phyloP scores from a whole-genome alignment of 495 filamentous ascomycete species.

The Penicillium longicatenatum region DNA sequence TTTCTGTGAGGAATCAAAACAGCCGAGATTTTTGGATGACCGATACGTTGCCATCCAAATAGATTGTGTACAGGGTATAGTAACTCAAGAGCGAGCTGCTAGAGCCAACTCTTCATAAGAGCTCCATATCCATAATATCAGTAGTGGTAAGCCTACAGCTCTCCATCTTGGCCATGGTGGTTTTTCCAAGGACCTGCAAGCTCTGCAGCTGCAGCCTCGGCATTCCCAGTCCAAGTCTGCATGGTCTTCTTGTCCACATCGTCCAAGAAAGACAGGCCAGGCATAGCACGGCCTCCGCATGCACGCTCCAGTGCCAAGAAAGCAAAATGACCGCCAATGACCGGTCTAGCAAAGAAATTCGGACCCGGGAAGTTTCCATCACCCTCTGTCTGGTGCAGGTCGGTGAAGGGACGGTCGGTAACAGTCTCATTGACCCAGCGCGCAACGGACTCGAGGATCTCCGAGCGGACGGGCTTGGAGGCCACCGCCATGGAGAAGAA shows the following conservation, averaged over 20 bases:
- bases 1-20: background rate
- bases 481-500: conserved; percentile 86
- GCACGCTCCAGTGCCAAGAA: conserved; percentile 76
- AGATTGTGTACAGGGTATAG: background rate
- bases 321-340: conserved; percentile 86
- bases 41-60: background rate
- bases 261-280: conserved; percentile 66
- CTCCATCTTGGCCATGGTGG: conserved; percentile 20
- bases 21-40: background rate
- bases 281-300: conserved; percentile 69
- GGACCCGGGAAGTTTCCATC: conserved; percentile 66
- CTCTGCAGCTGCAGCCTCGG: conserved; percentile 30
- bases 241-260: conserved; percentile 28
- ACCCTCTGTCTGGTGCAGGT: conserved; percentile 80
- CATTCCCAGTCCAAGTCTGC: conserved; percentile 23
- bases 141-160: conserved; percentile 16
- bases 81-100: background rate
- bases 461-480: conserved; percentile 60
- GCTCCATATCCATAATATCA: background rate
- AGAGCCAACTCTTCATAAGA: background rate
- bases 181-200: conserved; percentile 11
- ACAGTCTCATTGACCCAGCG: conserved; percentile 84
- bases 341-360: conserved; percentile 79
- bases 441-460: conserved; percentile 78
- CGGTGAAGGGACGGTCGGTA: conserved; percentile 77